Evolutionary conservation across 2,329 filamentous ascomycete genomes (phyloP), one percentile per base, ranked within the genome.

Genomic region (Triangularia verruculosa): DNA sequence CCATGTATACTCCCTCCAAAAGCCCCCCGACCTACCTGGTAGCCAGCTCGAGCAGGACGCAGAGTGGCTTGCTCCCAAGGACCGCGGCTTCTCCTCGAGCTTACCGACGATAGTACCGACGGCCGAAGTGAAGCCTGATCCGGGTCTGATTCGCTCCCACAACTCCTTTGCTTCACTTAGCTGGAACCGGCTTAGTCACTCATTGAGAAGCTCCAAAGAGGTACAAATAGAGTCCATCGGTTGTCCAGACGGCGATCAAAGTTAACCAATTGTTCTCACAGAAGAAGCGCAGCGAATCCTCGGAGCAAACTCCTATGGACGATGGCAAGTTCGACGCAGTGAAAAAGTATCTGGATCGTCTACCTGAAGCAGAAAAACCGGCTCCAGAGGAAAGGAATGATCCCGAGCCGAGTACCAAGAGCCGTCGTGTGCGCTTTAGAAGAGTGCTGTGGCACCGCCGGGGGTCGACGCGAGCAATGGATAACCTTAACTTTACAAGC

Each of bases 1-100:
- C 0, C 81, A 83, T 63, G 80, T 84, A 0, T 72, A 77, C 2
- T 82, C 80, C 0, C 68, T 84, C 3, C 82, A 84, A 61, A 66
- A 70, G 9, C 71, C 73, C 69, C 34, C 30, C 8, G 20, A 52
- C 12, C 11, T 32, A 17, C 24, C 57, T 8, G 8, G 34, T 3
- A 25, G 52, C 27, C 8, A 57, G 25, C 32, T 27, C 5, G 59
- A 61, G 11, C 56, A 58, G 6, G 63, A 64, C 4, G 51, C 34
- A 9, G 68, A 66, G 34, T 66, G 65, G 63, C 62, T 64, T 6
- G 27, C 65, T 25, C 66, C 68, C 5, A 67, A 66, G 32, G 54
- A 66, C 28, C 34, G 57, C 6, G 25, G 13, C 1, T 55, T 43
- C n/a, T 65, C 25, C 17, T 53, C 57, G 12, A 61, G 61, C 20